Base-by-base conservation (phyloP, 805 yeast species). In the Wickerhamiella vanderwaltii region DNA sequence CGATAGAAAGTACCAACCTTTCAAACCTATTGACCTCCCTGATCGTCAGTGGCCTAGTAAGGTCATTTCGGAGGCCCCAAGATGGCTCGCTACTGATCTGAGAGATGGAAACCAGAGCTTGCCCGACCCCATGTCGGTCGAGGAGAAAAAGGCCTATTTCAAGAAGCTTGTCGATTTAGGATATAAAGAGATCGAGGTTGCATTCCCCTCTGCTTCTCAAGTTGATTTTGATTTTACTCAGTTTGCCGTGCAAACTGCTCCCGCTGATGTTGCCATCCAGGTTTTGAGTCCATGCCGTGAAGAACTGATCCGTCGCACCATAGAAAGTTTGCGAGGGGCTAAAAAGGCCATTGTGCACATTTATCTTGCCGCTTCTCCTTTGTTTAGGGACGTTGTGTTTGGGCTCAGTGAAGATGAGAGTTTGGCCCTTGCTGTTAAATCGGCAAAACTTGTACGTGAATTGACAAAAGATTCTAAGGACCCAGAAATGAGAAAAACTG, bases 81-180 rank as follows among this genome's bases (percentile, higher is more conserved):
- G 91, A 50, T 81, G 91, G 91, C 65, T 82, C 35, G 77, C 87
- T 16, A 81, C 93, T 3, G 93, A 82, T 55, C 67, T 81, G 47
- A 71, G 93, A 53, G 93, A 81, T 56, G 93, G 93, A 24, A 81
- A 81, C 60, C 91, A 81, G 63, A 77, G 87, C 5, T 68, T 81
- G 50, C 88, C 91, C 0, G 91, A 81, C 55, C 93, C 91, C 41
- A 81, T 81, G 93, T 68, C 79, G n/a, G 66, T 79, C 32, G 77
- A 65, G n/a, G 87, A 81, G 53, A 81, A 81, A 62, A 76, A 76
- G 54, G 72, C 66, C 42, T 81, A 77, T 61, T 79, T 80, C 58
- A 63, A 71, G 42, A 77, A 79, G 57, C 65, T 81, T 31, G 69
- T 80, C 12, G 80, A 77, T 20, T 61, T 80, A 30, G 93, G 93